Conservation (phyloP, 2,329 filamentous ascomycete genomes). For the Aspergillus felis region DNA sequence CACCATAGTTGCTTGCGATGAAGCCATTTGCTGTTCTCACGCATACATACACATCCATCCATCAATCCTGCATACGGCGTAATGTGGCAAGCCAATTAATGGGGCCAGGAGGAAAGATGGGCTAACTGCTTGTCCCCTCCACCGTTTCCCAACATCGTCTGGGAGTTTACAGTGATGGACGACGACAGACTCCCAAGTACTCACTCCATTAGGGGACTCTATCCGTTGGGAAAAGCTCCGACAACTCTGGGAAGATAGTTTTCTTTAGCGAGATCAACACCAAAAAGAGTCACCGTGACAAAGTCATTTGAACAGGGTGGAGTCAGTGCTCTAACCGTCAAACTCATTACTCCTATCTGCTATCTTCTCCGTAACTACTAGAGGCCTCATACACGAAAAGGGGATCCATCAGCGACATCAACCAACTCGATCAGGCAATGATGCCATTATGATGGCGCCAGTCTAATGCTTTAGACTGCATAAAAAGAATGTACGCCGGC, state of each 20-base stretch:
- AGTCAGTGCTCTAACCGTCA: background rate
- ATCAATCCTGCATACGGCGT: background rate
- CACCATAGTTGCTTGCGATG: slow-evolving; percentile 1
- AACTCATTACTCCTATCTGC: background rate
- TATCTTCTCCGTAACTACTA: background rate
- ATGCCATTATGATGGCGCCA: background rate
- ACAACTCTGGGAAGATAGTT: background rate
- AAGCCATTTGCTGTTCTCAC: background rate
- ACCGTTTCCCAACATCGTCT: background rate
- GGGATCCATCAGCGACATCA: background rate
- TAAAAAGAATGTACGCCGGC: background rate
- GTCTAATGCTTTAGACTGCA: background rate
- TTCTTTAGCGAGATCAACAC: background rate
- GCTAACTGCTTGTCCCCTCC: background rate
- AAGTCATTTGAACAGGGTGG: background rate
- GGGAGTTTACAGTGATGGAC: background rate
- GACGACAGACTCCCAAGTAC: background rate
- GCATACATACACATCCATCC: background rate
- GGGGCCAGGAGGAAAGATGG: background rate
- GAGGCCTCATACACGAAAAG: background rate
- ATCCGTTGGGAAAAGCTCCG: background rate
- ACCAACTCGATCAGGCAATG: background rate
- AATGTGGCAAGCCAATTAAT: background rate
- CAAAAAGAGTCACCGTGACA: background rate
- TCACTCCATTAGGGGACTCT: background rate